These are phyloP conservation scores for Bocquillonia castaneifolia DNA, from an alignment of 441 rosid genomes.

Conservation along the genomic window DNA sequence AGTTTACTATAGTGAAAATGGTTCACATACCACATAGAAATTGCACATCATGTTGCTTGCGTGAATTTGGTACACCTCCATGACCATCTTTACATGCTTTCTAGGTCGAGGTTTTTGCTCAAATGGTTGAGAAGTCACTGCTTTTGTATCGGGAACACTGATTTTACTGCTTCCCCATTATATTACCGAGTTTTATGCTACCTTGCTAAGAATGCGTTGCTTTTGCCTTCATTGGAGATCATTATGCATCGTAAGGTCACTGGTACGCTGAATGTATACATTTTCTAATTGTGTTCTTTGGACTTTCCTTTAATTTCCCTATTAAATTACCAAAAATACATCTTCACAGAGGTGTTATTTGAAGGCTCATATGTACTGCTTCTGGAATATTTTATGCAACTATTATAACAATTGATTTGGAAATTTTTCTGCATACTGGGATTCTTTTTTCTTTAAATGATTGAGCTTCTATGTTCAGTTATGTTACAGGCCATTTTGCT, in stretches of 20 bases:
- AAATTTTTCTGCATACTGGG: neutral
- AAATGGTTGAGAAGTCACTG: neutral
- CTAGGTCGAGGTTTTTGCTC: neutral
- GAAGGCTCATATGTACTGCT: neutral
- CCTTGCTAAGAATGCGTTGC: neutral
- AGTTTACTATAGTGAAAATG: no score
- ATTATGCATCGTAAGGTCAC: neutral
- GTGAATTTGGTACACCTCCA: neutral
- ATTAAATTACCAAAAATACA: neutral
- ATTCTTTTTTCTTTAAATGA: neutral
- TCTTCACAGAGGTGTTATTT: neutral
- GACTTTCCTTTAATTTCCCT: neutral
- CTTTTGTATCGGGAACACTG: neutral
- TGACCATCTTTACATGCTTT: neutral
- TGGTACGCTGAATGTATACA: neutral
- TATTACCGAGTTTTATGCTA: neutral
- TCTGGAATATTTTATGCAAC: neutral
- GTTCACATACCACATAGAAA: no score
- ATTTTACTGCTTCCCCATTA: neutral
- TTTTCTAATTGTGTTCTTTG: neutral
- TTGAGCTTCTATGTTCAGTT: neutral
- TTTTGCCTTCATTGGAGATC: no score
- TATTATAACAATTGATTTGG: neutral
- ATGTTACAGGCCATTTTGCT: neutral
- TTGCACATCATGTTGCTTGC: neutral